These are phyloP conservation scores for Diplodia scrobiculata DNA, from an alignment of 2,329 filamentous ascomycete species.

Conservation along the genomic window DNA sequence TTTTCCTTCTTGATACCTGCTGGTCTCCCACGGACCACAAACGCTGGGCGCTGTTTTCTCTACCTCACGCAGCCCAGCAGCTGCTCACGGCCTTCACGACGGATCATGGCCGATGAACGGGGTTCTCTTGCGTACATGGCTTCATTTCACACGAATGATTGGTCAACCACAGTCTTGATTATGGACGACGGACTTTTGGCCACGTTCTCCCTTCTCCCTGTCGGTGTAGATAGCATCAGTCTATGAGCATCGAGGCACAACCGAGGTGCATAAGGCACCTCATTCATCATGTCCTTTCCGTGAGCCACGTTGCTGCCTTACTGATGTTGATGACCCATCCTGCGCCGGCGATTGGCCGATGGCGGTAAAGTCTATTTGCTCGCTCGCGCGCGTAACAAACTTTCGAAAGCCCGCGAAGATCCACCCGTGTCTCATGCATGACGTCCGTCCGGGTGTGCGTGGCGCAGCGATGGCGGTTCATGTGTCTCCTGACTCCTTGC, in stretches of 20 bases:
- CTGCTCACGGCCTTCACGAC: slow-evolving; percentile 10
- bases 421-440: background rate
- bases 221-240: slow-evolving; percentile 1
- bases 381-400: background rate
- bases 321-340: background rate
- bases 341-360: background rate
- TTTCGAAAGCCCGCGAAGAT: background rate
- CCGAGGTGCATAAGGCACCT: background rate
- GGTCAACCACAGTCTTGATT: background rate
- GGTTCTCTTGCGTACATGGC: background rate
- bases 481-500: background rate
- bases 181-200: background rate
- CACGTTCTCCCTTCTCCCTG: background rate
- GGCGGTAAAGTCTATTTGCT: no score
- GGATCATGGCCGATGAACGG: background rate
- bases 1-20: background rate
- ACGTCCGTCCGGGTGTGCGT: background rate
- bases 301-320: background rate
- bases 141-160: slow-evolving; percentile 1
- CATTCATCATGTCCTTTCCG: background rate
- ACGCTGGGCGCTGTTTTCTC: background rate
- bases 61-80: background rate
- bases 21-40: background rate
- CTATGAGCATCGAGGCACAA: background rate
- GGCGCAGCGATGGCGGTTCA: background rate